Conservation (phyloP, 805 yeast genomes). For the Pichia nakasei region DNA sequence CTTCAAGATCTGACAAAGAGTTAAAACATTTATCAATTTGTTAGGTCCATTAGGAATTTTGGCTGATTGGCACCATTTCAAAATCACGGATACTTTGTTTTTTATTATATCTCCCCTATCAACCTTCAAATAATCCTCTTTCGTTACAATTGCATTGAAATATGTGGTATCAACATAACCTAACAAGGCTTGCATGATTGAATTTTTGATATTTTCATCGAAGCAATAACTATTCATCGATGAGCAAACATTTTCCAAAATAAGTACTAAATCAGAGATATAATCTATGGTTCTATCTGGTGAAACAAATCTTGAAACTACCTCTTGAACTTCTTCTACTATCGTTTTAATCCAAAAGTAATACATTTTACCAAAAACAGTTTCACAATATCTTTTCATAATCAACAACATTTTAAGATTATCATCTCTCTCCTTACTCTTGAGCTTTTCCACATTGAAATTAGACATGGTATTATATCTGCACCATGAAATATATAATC, state of each 20-base stretch:
- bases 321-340: slow-evolving; percentile 6
- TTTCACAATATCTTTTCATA: slow-evolving; percentile 12
- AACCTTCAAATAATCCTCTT: slow-evolving; percentile 2
- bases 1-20: slow-evolving; percentile 8
- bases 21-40: slow-evolving; percentile 7
- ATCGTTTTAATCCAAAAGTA: slow-evolving; percentile 8
- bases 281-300: neutral
- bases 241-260: slow-evolving; percentile 6
- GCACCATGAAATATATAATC: slow-evolving; percentile 2
- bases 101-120: slow-evolving; percentile 6
- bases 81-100: slow-evolving; percentile 5
- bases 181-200: slow-evolving; percentile 8
- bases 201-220: slow-evolving; percentile 3
- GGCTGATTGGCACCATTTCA: slow-evolving; percentile 12
- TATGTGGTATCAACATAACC: slow-evolving; percentile 6
- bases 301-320: too few species aligned
- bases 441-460: slow-evolving; percentile 3
- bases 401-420: slow-evolving; percentile 10
- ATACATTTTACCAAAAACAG: slow-evolving; percentile 11
- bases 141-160: slow-evolving; percentile 9
- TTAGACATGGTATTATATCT: slow-evolving; percentile 9
- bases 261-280: slow-evolving; percentile 7
- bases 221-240: slow-evolving; percentile 9
- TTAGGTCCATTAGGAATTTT: slow-evolving; percentile 11
- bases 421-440: slow-evolving; percentile 8